Conservation (phyloP, 192 early-diverging fungal genomes). For the Cetraspora pellucida region DNA sequence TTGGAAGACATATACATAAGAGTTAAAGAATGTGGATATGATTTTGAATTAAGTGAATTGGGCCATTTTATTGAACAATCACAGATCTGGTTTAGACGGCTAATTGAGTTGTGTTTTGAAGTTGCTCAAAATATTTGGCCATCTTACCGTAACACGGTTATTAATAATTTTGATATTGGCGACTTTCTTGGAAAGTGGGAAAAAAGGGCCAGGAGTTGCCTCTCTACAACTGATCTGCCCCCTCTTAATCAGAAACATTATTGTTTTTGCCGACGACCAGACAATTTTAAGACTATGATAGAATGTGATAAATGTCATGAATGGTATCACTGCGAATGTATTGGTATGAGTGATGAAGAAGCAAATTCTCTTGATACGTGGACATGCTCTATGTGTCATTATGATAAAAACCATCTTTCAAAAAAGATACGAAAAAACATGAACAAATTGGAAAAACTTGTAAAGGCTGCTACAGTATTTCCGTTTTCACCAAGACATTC, state of each 20-base stretch:
- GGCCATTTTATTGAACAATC: neutral
- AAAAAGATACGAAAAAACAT: neutral
- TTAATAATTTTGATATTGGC: neutral
- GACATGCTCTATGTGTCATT: neutral
- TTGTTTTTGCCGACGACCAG: conserved; percentile 65
- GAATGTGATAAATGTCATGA: conserved; percentile 68
- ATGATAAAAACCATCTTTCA: neutral
- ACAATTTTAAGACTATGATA: conserved; percentile 65
- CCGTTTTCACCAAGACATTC: neutral
- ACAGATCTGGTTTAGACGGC: neutral
- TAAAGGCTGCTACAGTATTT: neutral
- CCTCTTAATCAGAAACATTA: conserved; percentile 33
- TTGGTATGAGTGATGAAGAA: conserved; percentile 34
- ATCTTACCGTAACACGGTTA: neutral
- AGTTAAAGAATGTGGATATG: neutral
- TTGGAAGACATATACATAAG: neutral
- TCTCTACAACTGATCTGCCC: neutral
- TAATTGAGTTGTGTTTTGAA: neutral
- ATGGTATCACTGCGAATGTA: conserved; percentile 69
- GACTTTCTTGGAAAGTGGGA: neutral
- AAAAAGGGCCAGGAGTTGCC: neutral
- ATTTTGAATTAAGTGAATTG: neutral
- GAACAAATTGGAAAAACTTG: neutral
- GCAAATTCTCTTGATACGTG: neutral
- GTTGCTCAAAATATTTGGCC: neutral